phyloP scores from a whole-genome alignment of 2,329 filamentous ascomycete genomes.

The Furcasterigmium furcatum region DNA sequence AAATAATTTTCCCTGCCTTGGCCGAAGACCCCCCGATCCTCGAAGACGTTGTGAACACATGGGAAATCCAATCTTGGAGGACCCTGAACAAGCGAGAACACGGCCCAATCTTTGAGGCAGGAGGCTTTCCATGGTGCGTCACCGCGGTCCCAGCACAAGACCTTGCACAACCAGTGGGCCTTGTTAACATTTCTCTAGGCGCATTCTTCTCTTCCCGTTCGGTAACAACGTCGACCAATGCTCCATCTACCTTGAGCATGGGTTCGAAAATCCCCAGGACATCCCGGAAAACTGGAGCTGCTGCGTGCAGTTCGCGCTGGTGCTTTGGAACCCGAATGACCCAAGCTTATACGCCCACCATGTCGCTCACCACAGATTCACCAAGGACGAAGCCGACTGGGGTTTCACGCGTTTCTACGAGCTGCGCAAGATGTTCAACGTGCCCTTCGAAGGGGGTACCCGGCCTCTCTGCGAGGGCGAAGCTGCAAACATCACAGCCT shows the following conservation, averaged over 20 bases:
- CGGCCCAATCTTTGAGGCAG: constrained; percentile 83
- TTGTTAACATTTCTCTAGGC: constrained; percentile 49
- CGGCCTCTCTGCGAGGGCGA: constrained; percentile 78
- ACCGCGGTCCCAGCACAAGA: neutral
- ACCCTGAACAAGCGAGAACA: constrained; percentile 75
- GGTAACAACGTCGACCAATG: constrained; percentile 93
- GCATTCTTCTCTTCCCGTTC: constrained; percentile 90
- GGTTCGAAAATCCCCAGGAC: constrained; percentile 65
- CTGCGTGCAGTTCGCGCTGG: constrained; percentile 91
- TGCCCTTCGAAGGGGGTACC: constrained; percentile 66
- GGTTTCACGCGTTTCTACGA: constrained; percentile 97
- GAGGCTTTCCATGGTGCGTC: constrained; percentile 78
- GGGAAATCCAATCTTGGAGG: constrained; percentile 85
- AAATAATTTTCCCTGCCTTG: constrained; percentile 70
- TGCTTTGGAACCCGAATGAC: constrained; percentile 91
- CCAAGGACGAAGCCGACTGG: constrained; percentile 95
- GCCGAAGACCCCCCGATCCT: constrained; percentile 75
- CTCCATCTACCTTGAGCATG: constrained; percentile 96
- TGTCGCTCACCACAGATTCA: constrained; percentile 91
- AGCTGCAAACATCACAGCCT: constrained; percentile 75
- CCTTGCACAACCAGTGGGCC: constrained; percentile 6
- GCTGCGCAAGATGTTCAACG: constrained; percentile 77
- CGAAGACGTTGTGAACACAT: constrained; percentile 74
- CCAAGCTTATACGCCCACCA: constrained; percentile 81
- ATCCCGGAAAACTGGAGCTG: constrained; percentile 93